Evolutionary conservation across 2,329 filamentous ascomycete species (phyloP).

Genomic region (Paraconiothyrium brasiliense): DNA sequence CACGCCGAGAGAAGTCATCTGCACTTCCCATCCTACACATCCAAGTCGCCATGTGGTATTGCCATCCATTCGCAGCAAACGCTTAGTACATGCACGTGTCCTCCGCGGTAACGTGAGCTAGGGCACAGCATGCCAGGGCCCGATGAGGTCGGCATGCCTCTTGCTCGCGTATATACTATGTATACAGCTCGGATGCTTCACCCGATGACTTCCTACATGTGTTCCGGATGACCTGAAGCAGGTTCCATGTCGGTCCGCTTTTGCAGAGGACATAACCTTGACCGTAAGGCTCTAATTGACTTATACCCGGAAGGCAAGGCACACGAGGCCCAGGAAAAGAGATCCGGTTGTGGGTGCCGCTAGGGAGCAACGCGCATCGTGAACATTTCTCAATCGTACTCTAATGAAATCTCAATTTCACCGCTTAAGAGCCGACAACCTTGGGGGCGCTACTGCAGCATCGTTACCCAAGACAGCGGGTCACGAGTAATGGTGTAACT

Average conservation of each 20-base stretch:
- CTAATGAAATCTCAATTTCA: conserved; percentile 3
- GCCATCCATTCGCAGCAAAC: conserved; percentile 6
- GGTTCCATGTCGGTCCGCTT: conserved; percentile 1
- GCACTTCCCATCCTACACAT: conserved; percentile 6
- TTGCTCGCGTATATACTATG: background rate
- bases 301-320: background rate
- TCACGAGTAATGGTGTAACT: conserved; percentile 1
- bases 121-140: background rate
- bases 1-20: conserved; percentile 9
- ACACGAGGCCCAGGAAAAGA: background rate
- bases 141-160: background rate
- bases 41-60: background rate
- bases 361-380: background rate
- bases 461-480: background rate
- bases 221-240: background rate
- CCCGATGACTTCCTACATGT: background rate
- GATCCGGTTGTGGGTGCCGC: conserved; percentile 8
- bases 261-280: background rate
- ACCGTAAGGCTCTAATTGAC: background rate
- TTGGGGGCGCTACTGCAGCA: background rate
- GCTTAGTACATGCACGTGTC: background rate
- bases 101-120: background rate
- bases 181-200: background rate
- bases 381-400: background rate
- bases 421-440: background rate